Percentiles rank a stretch among this genome's conserved stretches.
These are phyloP conservation scores for Aspergillus asperescens DNA, from an alignment of 495 filamentous ascomycete genomes.

Conservation along the genomic window DNA sequence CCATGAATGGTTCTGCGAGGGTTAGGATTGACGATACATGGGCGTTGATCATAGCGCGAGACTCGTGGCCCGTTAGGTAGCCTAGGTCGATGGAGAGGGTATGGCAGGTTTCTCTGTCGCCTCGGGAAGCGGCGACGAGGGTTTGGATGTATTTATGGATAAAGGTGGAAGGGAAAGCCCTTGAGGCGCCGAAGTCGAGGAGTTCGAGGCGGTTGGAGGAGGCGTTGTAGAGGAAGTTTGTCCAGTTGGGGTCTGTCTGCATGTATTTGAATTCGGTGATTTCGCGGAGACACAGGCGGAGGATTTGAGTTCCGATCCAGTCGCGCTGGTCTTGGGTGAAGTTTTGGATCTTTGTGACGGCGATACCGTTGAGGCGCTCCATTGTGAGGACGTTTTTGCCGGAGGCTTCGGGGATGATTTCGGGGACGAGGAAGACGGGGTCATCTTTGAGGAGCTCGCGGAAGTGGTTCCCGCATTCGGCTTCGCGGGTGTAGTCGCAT, in stretches of 20 bases:
- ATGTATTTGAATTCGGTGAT: slow-evolving; percentile 92
- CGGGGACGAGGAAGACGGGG: slow-evolving; percentile 71
- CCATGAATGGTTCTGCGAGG: slow-evolving; percentile 84
- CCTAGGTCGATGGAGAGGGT: slow-evolving; percentile 75
- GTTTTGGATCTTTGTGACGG: slow-evolving; percentile 74
- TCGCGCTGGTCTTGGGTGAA: slow-evolving; percentile 79
- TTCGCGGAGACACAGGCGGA: slow-evolving; percentile 89
- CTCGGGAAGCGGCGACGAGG: slow-evolving; percentile 67
- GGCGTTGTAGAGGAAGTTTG: slow-evolving; percentile 94
- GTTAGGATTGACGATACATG: slow-evolving; percentile 78
- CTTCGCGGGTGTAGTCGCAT: slow-evolving; percentile 91
- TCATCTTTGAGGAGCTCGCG: slow-evolving; percentile 65
- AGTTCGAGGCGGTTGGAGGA: slow-evolving; percentile 72
- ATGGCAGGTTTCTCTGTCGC: slow-evolving; percentile 57
- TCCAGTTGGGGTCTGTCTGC: slow-evolving; percentile 99
- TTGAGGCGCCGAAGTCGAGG: slow-evolving; percentile 89
- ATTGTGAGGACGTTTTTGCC: slow-evolving; percentile 88
- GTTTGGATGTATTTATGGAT: slow-evolving; percentile 71
- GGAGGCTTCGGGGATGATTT: slow-evolving; percentile 70
- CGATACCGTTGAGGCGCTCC: slow-evolving; percentile 79
- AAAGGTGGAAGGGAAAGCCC: slow-evolving; percentile 78
- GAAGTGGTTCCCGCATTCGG: slow-evolving; percentile 70
- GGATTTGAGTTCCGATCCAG: slow-evolving; percentile 85
- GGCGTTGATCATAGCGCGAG: slow-evolving; percentile 74
- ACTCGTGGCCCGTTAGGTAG: slow-evolving; percentile 88